Evolutionary conservation across 148 eudicot species (phyloP).

Genomic region (Salicornia ramosissima): DNA sequence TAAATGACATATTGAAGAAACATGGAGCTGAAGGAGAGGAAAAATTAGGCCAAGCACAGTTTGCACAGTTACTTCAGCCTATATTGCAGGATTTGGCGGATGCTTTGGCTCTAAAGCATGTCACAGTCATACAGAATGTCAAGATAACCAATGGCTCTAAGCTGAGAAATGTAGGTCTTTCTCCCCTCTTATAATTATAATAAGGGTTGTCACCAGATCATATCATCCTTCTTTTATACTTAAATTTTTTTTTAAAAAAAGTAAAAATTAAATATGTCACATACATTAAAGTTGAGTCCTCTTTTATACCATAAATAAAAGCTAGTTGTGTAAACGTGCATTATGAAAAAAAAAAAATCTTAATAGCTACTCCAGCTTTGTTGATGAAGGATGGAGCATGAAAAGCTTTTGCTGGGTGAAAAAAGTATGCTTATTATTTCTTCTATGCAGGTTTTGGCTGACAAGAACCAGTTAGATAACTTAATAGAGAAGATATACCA

Average conservation of each 20-base stretch:
- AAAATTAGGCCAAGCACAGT: slow-evolving; percentile 64
- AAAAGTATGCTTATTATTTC: neutral
- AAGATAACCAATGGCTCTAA: slow-evolving; percentile 54
- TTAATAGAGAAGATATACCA: slow-evolving; percentile 35
- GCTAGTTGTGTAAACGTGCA: neutral
- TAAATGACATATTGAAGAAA: slow-evolving; percentile 47
- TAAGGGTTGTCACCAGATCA: neutral
- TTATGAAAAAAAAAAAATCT: no score
- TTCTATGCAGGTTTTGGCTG: slow-evolving; percentile 42
- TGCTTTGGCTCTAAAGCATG: slow-evolving; percentile 43
- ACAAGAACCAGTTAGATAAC: slow-evolving; percentile 34
- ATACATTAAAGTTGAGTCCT: neutral
- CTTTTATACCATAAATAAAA: neutral
- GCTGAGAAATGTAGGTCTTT: slow-evolving; percentile 42
- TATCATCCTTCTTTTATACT: neutral
- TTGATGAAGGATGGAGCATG: neutral
- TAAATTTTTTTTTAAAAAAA: no score
- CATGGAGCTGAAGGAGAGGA: slow-evolving; percentile 60
- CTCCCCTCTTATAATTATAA: neutral
- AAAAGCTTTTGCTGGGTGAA: neutral
- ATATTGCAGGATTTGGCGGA: slow-evolving; percentile 57
- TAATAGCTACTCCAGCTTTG: neutral
- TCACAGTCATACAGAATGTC: slow-evolving; percentile 45
- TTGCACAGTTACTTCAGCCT: slow-evolving; percentile 51
- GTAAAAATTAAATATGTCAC: neutral